These are phyloP conservation scores for Zasmidium cellare DNA, from an alignment of 2,329 filamentous ascomycete species.

Conservation along the genomic window DNA sequence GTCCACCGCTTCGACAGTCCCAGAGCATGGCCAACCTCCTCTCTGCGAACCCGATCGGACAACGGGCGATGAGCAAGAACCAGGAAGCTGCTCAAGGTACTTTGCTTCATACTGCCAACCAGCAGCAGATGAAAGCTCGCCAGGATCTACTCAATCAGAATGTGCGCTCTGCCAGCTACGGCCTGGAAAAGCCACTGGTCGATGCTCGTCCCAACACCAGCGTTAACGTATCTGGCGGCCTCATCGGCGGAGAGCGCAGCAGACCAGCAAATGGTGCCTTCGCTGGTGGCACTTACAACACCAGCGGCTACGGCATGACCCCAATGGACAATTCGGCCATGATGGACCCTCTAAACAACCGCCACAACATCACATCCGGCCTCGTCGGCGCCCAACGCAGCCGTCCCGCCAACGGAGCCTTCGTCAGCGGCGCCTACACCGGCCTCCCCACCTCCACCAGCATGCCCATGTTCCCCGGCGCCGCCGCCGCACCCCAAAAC, in stretches of 20 bases:
- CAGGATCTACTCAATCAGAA: conserved; percentile 37
- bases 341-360: conserved; percentile 1
- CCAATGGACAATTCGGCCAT: not conserved
- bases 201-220: conserved; percentile 31
- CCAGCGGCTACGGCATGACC: conserved; percentile 1
- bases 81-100: conserved; percentile 35
- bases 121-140: conserved; percentile 37
- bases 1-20: conserved; percentile 37
- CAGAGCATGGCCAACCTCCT: conserved; percentile 63
- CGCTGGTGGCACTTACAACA: conserved; percentile 22
- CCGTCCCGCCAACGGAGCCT: conserved; percentile 34
- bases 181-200: conserved; percentile 23
- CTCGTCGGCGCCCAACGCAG: conserved; percentile 20
- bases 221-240: conserved; percentile 29
- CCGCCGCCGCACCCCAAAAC: conserved; percentile 7
- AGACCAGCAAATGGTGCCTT: conserved; percentile 35
- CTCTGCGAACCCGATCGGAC: conserved; percentile 40
- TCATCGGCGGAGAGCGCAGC: conserved; percentile 19
- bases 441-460: conserved; percentile 11
- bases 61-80: conserved; percentile 13
- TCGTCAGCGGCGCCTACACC: conserved; percentile 29
- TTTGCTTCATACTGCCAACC: conserved; percentile 37
- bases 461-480: conserved; percentile 23
- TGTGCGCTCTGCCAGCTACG: conserved; percentile 30
- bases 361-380: conserved; percentile 24